These are phyloP conservation scores for Sequoiadendron giganteum DNA, from an alignment of 75 land plant species.

Conservation along the genomic window DNA sequence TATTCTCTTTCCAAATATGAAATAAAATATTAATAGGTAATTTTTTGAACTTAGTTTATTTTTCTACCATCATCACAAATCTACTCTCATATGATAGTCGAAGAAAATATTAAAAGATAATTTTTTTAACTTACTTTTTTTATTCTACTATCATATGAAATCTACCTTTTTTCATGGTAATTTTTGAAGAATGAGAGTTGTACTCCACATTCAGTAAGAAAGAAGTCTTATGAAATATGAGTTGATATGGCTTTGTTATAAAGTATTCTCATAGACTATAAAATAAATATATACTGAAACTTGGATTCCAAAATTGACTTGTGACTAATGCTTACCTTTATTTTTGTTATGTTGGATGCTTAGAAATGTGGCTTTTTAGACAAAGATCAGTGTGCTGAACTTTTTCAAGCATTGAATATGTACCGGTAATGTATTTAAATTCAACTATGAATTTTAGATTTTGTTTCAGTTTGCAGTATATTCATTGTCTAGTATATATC, in stretches of 20 bases:
- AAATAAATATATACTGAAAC: not conserved
- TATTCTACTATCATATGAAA: too few species aligned
- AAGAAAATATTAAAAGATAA: not conserved
- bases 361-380: constrained; percentile 44
- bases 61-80: too few species aligned
- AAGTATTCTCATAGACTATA: not conserved
- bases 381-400: constrained; percentile 31
- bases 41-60: too few species aligned
- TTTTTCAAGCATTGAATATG: constrained; percentile 48
- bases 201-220: not conserved
- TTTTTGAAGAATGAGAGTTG: not conserved
- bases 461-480: not conserved
- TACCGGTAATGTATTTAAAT: constrained; percentile 32
- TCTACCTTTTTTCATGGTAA: too few species aligned
- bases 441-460: not conserved
- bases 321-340: not conserved
- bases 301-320: not conserved
- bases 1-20: not conserved
- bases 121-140: too few species aligned
- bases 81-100: not conserved
- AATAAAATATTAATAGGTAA: not conserved
- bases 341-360: not conserved
- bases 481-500: not conserved
- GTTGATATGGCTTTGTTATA: not conserved
- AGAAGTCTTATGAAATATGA: not conserved